Conservation (phyloP, 23 red algal species). For the Gracilaria gracilis region DNA sequence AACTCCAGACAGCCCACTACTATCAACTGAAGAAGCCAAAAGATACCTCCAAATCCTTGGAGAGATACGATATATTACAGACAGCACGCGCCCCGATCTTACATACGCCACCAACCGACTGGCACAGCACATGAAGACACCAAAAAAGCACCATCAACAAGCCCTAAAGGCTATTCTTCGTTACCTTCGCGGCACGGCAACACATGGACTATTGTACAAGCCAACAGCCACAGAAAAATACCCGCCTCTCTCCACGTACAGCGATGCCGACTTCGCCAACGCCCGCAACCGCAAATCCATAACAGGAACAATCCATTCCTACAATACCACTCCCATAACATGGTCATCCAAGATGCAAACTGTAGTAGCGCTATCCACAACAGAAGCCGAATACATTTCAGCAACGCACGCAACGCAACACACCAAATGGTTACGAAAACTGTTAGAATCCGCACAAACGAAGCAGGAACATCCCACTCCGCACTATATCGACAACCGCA, state of each 20-base stretch:
- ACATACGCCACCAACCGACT: neutral
- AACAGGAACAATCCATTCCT: neutral
- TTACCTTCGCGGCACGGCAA: neutral
- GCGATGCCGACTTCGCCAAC: slow-evolving; percentile 31
- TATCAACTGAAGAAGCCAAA: neutral
- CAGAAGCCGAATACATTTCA: slow-evolving; percentile 28
- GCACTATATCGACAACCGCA: slow-evolving; percentile 14
- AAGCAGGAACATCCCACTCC: neutral
- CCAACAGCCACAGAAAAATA: too few species aligned
- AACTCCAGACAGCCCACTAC: neutral
- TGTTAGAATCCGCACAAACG: neutral
- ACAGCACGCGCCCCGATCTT: neutral
- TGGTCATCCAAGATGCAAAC: neutral
- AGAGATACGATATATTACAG: slow-evolving; percentile 5
- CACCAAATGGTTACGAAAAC: slow-evolving; percentile 6
- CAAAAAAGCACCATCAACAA: neutral
- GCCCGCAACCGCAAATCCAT: neutral
- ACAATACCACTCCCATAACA: neutral
- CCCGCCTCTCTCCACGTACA: neutral
- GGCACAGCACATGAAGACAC: neutral
- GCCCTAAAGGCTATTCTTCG: neutral
- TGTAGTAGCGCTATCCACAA: slow-evolving; percentile 1
- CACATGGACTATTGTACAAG: too few species aligned
- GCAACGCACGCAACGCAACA: neutral
- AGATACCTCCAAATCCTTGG: neutral